Evolutionary conservation across 2,329 filamentous ascomycete species (phyloP).

Genomic region (Pyrenophora tritici-repentis): DNA sequence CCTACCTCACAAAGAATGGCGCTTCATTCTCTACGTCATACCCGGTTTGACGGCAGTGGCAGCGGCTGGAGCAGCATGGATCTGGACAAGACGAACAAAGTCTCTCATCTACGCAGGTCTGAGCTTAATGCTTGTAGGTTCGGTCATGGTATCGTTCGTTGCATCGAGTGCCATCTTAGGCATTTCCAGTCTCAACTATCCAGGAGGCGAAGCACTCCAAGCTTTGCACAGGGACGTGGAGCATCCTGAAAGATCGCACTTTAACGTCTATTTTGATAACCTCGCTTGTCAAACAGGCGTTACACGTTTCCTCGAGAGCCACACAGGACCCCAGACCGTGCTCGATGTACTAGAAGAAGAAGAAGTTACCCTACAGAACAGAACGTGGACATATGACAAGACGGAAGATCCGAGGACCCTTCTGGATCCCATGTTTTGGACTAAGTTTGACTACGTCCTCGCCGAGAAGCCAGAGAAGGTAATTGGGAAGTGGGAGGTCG

Average conservation of each 20-base stretch:
- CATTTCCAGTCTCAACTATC: slow-evolving; percentile 89
- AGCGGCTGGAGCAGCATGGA: slow-evolving; percentile 69
- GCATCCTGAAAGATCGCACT: slow-evolving; percentile 18
- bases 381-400: slow-evolving; percentile 64
- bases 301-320: slow-evolving; percentile 60
- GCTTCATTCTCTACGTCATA: slow-evolving; percentile 89
- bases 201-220: slow-evolving; percentile 78
- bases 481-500: slow-evolving; percentile 59
- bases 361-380: slow-evolving; percentile 23
- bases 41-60: slow-evolving; percentile 80
- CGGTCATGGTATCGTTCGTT: slow-evolving; percentile 64
- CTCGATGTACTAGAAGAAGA: slow-evolving; percentile 29
- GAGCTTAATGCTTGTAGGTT: slow-evolving; percentile 61
- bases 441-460: slow-evolving; percentile 62
- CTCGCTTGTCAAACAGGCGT: slow-evolving; percentile 67
- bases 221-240: slow-evolving; percentile 45
- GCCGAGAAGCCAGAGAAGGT: slow-evolving; percentile 56
- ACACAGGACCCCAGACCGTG: slow-evolving; percentile 35
- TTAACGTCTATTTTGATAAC: slow-evolving; percentile 61
- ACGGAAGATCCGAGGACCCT: slow-evolving; percentile 58
- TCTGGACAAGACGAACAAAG: slow-evolving; percentile 68
- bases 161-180: slow-evolving; percentile 71
- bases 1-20: slow-evolving; percentile 93
- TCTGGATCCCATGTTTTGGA: slow-evolving; percentile 60
- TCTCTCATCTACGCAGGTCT: slow-evolving; percentile 60